Conservation (phyloP, 2,329 filamentous ascomycete genomes). For the Hypoxylon sp. region DNA sequence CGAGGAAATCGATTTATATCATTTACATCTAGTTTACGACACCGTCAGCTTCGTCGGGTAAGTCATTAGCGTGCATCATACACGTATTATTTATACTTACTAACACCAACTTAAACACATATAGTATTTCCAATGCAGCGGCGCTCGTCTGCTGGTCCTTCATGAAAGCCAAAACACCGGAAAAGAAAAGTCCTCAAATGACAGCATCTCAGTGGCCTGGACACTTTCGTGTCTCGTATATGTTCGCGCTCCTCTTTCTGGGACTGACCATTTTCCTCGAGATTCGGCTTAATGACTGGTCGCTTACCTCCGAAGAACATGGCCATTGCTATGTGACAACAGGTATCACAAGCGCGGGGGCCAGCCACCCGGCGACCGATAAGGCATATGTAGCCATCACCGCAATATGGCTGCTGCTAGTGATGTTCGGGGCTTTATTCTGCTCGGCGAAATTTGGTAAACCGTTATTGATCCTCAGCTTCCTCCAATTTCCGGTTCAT, state of each 20-base stretch:
- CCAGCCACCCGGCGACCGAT: conserved; percentile 49
- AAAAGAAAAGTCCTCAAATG: conserved; percentile 15
- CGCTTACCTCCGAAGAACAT: conserved; percentile 40
- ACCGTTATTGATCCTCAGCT: conserved; percentile 36
- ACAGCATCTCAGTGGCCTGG: conserved; percentile 36
- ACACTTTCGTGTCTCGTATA: conserved; percentile 51
- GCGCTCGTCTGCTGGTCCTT: conserved; percentile 55
- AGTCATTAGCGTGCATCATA: background rate
- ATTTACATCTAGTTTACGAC: conserved; percentile 55
- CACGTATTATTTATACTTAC: background rate
- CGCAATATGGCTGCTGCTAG: conserved; percentile 36
- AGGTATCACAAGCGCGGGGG: conserved; percentile 36
- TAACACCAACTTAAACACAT: background rate
- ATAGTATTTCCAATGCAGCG: conserved; percentile 52
- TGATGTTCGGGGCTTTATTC: conserved; percentile 36
- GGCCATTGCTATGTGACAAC: conserved; percentile 52
- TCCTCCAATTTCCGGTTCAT: conserved; percentile 44
- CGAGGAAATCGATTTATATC: conserved; percentile 51
- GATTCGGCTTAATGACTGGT: conserved; percentile 50
- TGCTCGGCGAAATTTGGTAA: conserved; percentile 29
- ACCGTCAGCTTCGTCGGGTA: conserved; percentile 55
- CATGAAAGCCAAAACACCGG: conserved; percentile 42
- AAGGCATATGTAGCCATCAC: conserved; percentile 45
- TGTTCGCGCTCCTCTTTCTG: conserved; percentile 52
- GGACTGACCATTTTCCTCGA: conserved; percentile 52